These are phyloP conservation scores for Acacia acuminata DNA, from an alignment of 306 rosid species.

Conservation along the genomic window DNA sequence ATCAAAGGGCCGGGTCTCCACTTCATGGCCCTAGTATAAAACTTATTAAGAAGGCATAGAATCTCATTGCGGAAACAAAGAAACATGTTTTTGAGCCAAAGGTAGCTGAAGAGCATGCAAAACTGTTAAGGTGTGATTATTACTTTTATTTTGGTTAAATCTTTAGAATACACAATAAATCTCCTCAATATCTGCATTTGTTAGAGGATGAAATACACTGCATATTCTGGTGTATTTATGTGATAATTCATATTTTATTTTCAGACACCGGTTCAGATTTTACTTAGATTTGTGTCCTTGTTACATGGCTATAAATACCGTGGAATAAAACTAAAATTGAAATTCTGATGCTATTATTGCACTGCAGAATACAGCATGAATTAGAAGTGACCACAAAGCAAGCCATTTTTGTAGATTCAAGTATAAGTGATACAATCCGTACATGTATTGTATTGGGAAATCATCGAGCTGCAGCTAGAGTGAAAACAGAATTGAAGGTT, in stretches of 20 bases:
- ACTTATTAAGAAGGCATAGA: conserved; percentile 74
- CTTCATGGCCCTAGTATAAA: conserved; percentile 95
- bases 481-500: conserved; percentile 95
- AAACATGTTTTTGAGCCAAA: conserved; percentile 85
- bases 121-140: conserved; percentile 67
- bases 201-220: conserved; percentile 18
- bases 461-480: conserved; percentile 87
- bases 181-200: conserved; percentile 16
- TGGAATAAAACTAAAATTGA: conserved; percentile 6
- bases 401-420: conserved; percentile 96
- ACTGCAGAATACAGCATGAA: conserved; percentile 83
- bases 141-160: conserved; percentile 13
- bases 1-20: conserved; percentile 93
- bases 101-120: conserved; percentile 98
- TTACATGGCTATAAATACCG: conserved; percentile 24
- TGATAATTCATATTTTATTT: too few relatives aligned
- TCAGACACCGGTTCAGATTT: conserved; percentile 12
- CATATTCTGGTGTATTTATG: conserved; percentile 18
- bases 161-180: conserved; percentile 10
- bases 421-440: conserved; percentile 92
- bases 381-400: conserved; percentile 92
- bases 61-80: conserved; percentile 83
- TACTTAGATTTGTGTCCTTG: conserved; percentile 8
- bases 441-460: conserved; percentile 98
- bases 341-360: conserved; percentile 27